phyloP scores from a whole-genome alignment of 805 yeast genomes.

The Maudiozyma barnettii region DNA sequence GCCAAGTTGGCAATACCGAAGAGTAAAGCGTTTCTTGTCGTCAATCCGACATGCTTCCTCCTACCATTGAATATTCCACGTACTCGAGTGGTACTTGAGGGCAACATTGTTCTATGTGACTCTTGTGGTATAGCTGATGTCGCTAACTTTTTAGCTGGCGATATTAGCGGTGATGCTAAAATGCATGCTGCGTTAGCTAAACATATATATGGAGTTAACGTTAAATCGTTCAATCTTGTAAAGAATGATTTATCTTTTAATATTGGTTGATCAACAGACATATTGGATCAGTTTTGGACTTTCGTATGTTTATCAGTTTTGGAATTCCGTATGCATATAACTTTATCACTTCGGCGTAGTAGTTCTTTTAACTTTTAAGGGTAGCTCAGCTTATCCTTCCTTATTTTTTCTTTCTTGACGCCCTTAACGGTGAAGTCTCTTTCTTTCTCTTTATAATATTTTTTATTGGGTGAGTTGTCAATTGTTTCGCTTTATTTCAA shows the following conservation, averaged over 20 bases:
- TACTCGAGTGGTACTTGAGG: not conserved
- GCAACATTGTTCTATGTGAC: not conserved
- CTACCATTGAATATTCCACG: not conserved
- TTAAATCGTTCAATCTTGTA: constrained; percentile 21
- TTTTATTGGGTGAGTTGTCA: too few relatives aligned
- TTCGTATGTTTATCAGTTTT: too few relatives aligned
- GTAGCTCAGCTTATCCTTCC: too few relatives aligned
- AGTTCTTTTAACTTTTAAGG: too few relatives aligned
- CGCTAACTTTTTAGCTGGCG: constrained; percentile 21
- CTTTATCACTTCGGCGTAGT: too few relatives aligned
- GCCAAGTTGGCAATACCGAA: constrained; percentile 56
- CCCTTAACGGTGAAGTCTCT: too few relatives aligned
- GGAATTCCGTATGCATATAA: too few relatives aligned
- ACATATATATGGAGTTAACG: constrained; percentile 41
- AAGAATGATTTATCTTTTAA: not conserved
- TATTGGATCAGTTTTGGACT: not conserved
- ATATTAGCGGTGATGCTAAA: constrained; percentile 30
- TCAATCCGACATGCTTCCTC: constrained; percentile 26
- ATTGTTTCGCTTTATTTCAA: too few relatives aligned
- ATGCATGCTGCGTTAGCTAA: constrained; percentile 33
- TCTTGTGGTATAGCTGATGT: not conserved
- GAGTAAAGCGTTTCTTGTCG: constrained; percentile 33
- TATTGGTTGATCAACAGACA: not conserved
- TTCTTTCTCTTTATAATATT: too few relatives aligned
- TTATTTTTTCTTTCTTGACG: too few relatives aligned